phyloP scores from a whole-genome alignment of 73 alveolate species.

The Breviolum minutum region DNA sequence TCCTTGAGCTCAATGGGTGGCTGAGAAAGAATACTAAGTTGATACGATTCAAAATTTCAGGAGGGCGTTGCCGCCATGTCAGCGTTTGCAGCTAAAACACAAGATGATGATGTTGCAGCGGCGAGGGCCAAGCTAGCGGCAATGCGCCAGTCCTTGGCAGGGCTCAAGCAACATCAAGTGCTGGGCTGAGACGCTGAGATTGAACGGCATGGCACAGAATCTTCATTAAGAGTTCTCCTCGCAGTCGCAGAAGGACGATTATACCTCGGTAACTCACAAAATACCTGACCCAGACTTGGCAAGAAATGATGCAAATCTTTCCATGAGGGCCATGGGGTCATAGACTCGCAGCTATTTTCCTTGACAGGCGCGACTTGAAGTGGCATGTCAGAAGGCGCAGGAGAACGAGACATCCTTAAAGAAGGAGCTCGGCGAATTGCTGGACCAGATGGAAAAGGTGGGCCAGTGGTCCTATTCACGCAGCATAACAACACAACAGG shows the following conservation, averaged over 20 bases:
- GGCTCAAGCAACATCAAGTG: constrained; percentile 69
- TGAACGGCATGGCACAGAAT: too few relatives aligned
- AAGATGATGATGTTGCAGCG: constrained; percentile 36
- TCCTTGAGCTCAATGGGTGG: too few relatives aligned
- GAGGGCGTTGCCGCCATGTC: background rate
- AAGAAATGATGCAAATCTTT: too few relatives aligned
- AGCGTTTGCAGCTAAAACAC: background rate
- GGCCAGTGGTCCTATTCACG: background rate
- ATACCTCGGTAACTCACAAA: too few relatives aligned
- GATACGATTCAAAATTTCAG: background rate
- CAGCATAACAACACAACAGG: too few relatives aligned
- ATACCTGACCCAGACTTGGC: too few relatives aligned
- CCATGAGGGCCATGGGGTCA: too few relatives aligned
- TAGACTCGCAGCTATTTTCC: too few relatives aligned
- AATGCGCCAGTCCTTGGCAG: constrained; percentile 77
- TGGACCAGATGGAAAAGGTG: constrained; percentile 37
- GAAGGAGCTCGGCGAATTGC: constrained; percentile 41
- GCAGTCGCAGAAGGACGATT: too few relatives aligned
- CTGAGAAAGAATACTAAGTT: background rate
- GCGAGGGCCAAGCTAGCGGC: constrained; percentile 75
- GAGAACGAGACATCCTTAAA: constrained; percentile 28
- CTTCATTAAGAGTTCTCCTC: too few relatives aligned
- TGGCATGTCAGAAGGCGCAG: constrained; percentile 37
- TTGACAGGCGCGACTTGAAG: constrained; percentile 66
- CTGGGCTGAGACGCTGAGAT: background rate